Conservation (phyloP, 352 stramenopile genomes). For the Phytophthora podocarpi region DNA sequence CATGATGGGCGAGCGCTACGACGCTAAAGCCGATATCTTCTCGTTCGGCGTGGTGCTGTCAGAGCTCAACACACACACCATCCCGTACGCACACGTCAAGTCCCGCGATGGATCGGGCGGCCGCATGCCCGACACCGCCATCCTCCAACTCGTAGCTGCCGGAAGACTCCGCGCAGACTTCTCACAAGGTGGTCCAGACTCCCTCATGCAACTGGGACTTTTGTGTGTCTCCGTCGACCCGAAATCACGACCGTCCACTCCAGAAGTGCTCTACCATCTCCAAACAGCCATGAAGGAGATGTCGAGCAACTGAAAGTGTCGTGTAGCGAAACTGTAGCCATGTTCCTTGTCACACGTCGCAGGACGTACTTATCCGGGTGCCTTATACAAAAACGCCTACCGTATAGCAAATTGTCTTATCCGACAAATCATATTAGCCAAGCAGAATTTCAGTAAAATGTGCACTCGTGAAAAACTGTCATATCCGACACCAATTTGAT, state of each 20-base stretch:
- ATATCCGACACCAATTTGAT: too few relatives aligned
- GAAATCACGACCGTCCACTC: conserved; percentile 15
- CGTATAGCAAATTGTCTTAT: too few relatives aligned
- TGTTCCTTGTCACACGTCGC: conserved; percentile 5
- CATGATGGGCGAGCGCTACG: conserved; percentile 37
- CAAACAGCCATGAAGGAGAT: conserved; percentile 10
- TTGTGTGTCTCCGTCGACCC: conserved; percentile 19
- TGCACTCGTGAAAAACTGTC: too few relatives aligned
- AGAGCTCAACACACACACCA: conserved; percentile 31
- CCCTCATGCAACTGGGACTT: conserved; percentile 15
- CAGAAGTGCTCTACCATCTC: conserved; percentile 21
- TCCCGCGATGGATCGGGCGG: background rate
- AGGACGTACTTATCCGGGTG: conserved; percentile 15
- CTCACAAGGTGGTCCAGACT: conserved; percentile 6
- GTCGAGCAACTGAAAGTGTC: too few relatives aligned
- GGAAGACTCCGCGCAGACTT: conserved; percentile 34
- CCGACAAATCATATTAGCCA: too few relatives aligned
- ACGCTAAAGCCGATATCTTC: conserved; percentile 28
- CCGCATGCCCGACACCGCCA: conserved; percentile 7
- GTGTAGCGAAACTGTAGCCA: conserved; percentile 11
- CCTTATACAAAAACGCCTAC: too few relatives aligned
- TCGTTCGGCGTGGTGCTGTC: conserved; percentile 33
- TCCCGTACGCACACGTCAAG: conserved; percentile 28
- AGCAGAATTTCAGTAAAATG: too few relatives aligned
- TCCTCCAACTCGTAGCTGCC: conserved; percentile 25